Base-by-base conservation (phyloP, 305 asterid genomes). In the Fraxinus albicans region DNA sequence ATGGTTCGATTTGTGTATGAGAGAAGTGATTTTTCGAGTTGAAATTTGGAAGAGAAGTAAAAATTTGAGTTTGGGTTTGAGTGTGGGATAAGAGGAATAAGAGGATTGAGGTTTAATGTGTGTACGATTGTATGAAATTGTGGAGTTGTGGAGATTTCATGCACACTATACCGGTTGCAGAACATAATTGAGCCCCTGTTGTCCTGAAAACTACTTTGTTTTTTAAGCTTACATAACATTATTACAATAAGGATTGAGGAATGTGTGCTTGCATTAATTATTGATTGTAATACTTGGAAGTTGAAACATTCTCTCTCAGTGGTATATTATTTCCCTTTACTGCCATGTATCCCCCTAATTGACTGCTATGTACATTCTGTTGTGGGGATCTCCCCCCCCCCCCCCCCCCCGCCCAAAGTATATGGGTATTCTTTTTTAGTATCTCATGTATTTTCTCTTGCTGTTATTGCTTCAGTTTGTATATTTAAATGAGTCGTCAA, bases 401-500 rank as follows among this genome's bases (percentile, higher is more conserved):
- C 0, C 21, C 2, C 7, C 55, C 15, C 55, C 17, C 17, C n/a
- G 12, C 8, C 3, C 34, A 31, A 3, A 31, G 42, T 29, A 25
- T 15, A 31, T 40, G 69, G 36, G 67, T 78, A 53, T 81, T 78
- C 10, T 70, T 79, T 33, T 58, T 75, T 0, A 4, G 31, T 17
- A n/a, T 63, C 84, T 79, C 72, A 84, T 29, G 44, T 78, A 19
- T 53, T 47, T 34, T 82, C 17, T 81, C n/a, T 63, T 78, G 73
- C 3, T 73, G 70, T 67, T 85, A 81, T 81, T 79, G 25, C 82
- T 88, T 91, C 92, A 90, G 97, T 83, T 87, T 82, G 79, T 83
- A 50, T 23, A 29, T 76, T 69, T 12, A 88, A 81, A 96, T 96
- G 99, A 93, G 93, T 84, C 93, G 91, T 63, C 82, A 94, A 78